Evolutionary conservation across 129 eudicot species (phyloP), one percentile per base, ranked within the genome.

Genomic region (Chrysanthemum seticuspe): DNA sequence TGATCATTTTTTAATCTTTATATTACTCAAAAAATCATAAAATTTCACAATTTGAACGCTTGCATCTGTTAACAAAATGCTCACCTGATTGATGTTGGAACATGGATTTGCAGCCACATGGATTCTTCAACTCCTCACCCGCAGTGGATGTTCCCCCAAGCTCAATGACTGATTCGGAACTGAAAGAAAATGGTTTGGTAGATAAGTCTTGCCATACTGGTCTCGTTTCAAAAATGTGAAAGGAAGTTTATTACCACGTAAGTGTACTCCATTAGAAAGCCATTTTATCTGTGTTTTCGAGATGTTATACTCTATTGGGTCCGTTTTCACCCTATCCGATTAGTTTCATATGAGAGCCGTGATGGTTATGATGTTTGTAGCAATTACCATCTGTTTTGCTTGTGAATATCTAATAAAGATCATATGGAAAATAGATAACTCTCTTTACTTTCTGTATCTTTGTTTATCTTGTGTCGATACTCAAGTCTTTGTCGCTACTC

Each of bases 61-160:
- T 66, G 19, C 27, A 13, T 53, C 10, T 36, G 13, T 71, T 15
- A 64, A 45, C 73, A 53, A 21, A 25, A 45, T 50, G 23, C 58
- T 63, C 31, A 59, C 50, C 6, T 57, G 23, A 76, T 72, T 23
- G 13, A 21, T 55, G 29, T 40, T 65, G 70, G 12, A 65, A 48
- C 52, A n/a, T 73, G 56, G 48, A 73, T 76, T 62, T 78, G 76
- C 89, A 87, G 92, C 89, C 92, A 14, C 92, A 87, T 59, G 92
- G 92, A 56, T 87, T 87, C 75, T 87, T 87, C 65, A 84, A 87
- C 81, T 79, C 89, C 86, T 87, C 92, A 7, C 92, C 89, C 3
- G 92, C 92, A 0, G 78, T 87, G 29, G 92, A 87, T 73, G 92
- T 87, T 5, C 89, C 92, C 8, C 92, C 92, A 25, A 76, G 86